Evolutionary conservation across 2,329 filamentous ascomycete genomes (phyloP), one percentile per base, ranked within the genome.

Genomic region (Metarhizium humberi): DNA sequence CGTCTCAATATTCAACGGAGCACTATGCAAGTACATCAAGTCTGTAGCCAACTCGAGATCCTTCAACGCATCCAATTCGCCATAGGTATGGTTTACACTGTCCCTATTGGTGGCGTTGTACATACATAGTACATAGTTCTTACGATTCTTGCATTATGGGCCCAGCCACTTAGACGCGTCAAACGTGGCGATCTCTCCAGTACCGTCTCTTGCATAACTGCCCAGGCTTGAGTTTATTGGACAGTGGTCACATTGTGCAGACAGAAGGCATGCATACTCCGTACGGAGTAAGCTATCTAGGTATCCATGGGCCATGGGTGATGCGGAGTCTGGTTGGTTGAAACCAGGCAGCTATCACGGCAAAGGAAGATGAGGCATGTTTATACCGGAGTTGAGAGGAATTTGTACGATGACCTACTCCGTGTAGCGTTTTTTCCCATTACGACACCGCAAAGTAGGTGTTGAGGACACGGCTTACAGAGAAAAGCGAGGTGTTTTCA

Each of bases 181-280:
- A 56, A 56, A 56, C 49, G 56, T 55, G 60, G 50, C 56, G 62
- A 65, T 68, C 64, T 56, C 56, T 55, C 57, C 59, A 58, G 52
- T 42, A 56, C 60, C 54, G 47, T 52, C 53, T 51, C 55, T 62
- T 50, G 60, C 63, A 66, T 58, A 58, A 64, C 56, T 61, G 29
- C 13, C 20, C n/a, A 20, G 25, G 11, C 14, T 43, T 13, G 6
- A 42, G 14, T 25, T 36, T 45, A 64, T 64, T 64, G 64, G 60
- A 34, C 54, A 34, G 18, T 29, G 50, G 54, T 14, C 11, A 20
- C 32, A 34, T 8, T 34, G 43, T 13, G 18, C n/a, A 40, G 36
- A 29, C 49, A 55, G 16, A 47, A 47, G 47, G 53, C 40, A 51
- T 55, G 32, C 32, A 34, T 34, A 25, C 25, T 25, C 25, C 25